These are phyloP conservation scores for Arthroderma uncinatum DNA, from an alignment of 2,329 filamentous ascomycete species.

Conservation along the genomic window DNA sequence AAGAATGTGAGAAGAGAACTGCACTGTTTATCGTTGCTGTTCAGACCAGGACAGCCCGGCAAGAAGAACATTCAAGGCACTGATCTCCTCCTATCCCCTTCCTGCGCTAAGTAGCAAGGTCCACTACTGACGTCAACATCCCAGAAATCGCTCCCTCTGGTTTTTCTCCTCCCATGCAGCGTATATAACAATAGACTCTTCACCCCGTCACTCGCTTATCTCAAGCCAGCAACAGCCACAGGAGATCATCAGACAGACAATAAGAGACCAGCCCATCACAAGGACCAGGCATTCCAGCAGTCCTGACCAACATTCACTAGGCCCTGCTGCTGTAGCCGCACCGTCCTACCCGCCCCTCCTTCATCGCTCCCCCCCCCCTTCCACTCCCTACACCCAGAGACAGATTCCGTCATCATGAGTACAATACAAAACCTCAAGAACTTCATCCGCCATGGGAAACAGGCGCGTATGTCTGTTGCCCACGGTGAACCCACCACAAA, in stretches of 20 bases:
- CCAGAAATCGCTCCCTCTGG: neutral
- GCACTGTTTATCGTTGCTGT: too few species aligned
- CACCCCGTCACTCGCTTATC: slow-evolving; percentile 4
- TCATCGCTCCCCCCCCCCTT: neutral
- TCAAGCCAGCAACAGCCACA: neutral
- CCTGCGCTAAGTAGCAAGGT: neutral
- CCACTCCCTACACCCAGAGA: neutral
- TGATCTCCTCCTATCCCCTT: neutral
- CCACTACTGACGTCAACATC: slow-evolving; percentile 6
- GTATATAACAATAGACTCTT: neutral
- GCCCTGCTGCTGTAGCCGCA: neutral
- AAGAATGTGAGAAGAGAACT: neutral
- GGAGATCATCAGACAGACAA: neutral
- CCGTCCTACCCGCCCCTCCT: slow-evolving; percentile 1
- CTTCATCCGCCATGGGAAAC: slow-evolving; percentile 95
- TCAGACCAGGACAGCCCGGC: too few species aligned
- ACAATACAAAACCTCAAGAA: slow-evolving; percentile 94
- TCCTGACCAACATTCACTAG: neutral
- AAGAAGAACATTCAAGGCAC: too few species aligned
- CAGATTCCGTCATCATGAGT: slow-evolving; percentile 38
- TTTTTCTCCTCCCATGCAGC: neutral
- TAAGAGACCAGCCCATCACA: neutral
- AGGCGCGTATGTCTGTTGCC: slow-evolving; percentile 60
- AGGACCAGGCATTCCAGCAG: neutral
- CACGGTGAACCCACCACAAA: slow-evolving; percentile 53